Conservation (phyloP, 495 filamentous ascomycete genomes). For the Mytilinidion resinicola region DNA sequence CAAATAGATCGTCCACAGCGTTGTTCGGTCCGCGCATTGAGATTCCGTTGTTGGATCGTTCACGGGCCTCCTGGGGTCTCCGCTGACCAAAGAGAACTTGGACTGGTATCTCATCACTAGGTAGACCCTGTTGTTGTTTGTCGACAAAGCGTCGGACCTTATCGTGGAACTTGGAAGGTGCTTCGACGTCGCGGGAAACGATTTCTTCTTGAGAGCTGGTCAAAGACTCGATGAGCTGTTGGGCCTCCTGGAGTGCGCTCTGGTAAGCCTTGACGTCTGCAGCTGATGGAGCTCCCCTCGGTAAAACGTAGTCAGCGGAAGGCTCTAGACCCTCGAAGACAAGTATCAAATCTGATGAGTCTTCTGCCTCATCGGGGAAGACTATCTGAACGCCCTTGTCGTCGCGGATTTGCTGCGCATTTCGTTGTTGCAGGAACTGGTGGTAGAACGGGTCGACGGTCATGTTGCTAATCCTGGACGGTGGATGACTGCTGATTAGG, state of each 20-base stretch:
- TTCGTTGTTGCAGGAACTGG: conserved; percentile 60
- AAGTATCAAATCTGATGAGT: conserved; percentile 63
- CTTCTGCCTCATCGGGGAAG: conserved; percentile 56
- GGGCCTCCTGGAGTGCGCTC: conserved; percentile 63
- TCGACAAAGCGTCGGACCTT: conserved; percentile 73
- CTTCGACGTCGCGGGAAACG: conserved; percentile 54
- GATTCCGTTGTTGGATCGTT: conserved; percentile 31
- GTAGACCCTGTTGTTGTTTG: conserved; percentile 63
- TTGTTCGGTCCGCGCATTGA: conserved; percentile 69
- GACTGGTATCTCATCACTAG: conserved; percentile 62
- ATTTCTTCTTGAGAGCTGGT: conserved; percentile 68
- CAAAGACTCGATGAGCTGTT: conserved; percentile 60
- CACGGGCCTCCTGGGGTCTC: conserved; percentile 39
- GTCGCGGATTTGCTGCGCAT: conserved; percentile 55
- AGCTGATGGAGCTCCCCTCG: conserved; percentile 53
- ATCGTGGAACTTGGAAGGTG: conserved; percentile 71
- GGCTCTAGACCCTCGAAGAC: conserved; percentile 71
- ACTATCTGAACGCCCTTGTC: conserved; percentile 76
- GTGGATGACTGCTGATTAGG: conserved; percentile 73
- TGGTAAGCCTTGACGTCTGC: conserved; percentile 60
- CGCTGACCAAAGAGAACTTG: conserved; percentile 53
- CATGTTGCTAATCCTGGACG: conserved; percentile 62
- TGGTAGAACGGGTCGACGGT: conserved; percentile 84
- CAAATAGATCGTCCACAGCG: conserved; percentile 60
- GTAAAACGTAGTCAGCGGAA: conserved; percentile 58